Evolutionary conservation across 2,329 filamentous ascomycete species (phyloP).

Genomic region (Bipolaris sorokiniana): DNA sequence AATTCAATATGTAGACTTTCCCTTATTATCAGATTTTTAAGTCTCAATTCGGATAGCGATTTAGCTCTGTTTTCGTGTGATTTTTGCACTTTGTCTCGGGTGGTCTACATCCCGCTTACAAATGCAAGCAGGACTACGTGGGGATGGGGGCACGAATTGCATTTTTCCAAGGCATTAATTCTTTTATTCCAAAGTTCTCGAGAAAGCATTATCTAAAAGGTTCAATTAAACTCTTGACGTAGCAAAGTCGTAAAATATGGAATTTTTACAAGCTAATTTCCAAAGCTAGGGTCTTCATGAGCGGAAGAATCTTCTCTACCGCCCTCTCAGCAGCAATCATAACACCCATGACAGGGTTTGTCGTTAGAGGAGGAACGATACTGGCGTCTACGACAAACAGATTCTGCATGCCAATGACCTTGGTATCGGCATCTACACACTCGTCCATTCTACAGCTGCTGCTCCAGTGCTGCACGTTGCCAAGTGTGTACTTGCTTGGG

Average conservation of each 20-base stretch:
- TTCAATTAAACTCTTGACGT: too few species aligned
- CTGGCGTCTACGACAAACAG: constrained; percentile 60
- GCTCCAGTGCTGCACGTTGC: constrained; percentile 62
- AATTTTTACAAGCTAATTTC: not conserved
- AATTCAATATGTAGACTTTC: too few species aligned
- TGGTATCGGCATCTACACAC: constrained; percentile 58
- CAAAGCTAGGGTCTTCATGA: not conserved
- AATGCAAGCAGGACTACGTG: too few species aligned
- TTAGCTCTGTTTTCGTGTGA: too few species aligned
- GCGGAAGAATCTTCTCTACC: constrained; percentile 55
- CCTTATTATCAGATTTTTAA: too few species aligned
- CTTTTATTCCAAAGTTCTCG: too few species aligned
- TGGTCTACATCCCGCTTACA: too few species aligned
- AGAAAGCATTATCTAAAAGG: too few species aligned
- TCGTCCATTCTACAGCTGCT: constrained; percentile 58
- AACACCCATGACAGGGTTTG: constrained; percentile 62
- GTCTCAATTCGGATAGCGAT: too few species aligned
- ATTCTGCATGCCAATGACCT: constrained; percentile 58
- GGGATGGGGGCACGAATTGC: too few species aligned
- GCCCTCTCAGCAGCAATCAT: constrained; percentile 62
- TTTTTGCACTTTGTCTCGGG: too few species aligned
- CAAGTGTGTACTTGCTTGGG: constrained; percentile 55
- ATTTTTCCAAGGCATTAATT: too few species aligned
- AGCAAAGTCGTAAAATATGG: not conserved
- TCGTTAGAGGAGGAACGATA: constrained; percentile 58